phyloP scores from a whole-genome alignment of 2,329 filamentous ascomycete species.

The Berkeleyomyces rouxiae region DNA sequence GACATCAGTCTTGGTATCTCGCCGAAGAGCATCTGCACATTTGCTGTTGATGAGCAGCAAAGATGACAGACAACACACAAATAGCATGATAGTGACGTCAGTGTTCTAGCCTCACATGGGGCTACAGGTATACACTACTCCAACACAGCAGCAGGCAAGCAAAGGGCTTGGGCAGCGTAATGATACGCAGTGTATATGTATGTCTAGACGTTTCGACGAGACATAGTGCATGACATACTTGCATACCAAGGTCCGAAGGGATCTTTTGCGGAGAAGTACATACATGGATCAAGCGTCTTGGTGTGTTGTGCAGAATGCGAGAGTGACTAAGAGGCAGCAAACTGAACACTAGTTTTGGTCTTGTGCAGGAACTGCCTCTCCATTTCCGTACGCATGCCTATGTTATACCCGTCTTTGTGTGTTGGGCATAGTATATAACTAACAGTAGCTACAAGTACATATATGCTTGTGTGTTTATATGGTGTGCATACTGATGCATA shows the following conservation, averaged over 20 bases:
- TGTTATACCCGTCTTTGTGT: background rate
- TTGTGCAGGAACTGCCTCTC: background rate
- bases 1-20: background rate
- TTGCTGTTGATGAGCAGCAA: background rate
- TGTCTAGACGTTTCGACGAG: too few species aligned
- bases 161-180: background rate
- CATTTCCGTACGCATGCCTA: background rate
- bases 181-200: background rate
- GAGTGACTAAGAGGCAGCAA: background rate
- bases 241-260: background rate
- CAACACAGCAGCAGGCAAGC: background rate
- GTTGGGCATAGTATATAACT: background rate
- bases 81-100: background rate
- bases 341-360: background rate
- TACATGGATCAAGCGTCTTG: background rate
- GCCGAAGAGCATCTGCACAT: background rate
- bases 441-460: too few species aligned
- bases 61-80: background rate
- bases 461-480: too few species aligned
- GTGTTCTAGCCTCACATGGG: background rate
- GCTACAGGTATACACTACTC: background rate
- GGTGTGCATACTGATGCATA: too few species aligned
- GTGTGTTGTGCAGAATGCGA: background rate
- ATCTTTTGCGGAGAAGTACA: background rate
- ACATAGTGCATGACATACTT: background rate